Evolutionary conservation across 192 early-diverging fungal species (phyloP), one percentile per base, ranked within the genome.

Genomic region (Chytriomyces hyalinus): DNA sequence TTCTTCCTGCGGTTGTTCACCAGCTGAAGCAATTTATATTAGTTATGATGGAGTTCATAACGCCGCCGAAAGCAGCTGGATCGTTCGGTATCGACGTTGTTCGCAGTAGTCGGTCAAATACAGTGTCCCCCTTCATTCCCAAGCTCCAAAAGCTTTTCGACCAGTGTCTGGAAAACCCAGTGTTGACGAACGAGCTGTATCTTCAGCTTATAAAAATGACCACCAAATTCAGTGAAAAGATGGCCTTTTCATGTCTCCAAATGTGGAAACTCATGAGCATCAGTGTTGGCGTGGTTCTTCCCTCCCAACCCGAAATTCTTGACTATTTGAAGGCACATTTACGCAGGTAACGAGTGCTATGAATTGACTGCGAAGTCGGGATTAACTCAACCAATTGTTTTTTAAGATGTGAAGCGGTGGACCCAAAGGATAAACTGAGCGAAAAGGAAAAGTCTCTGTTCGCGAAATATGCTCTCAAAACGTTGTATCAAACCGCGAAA

Each of bases 251-350:
- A 20, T 71, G 53, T 17, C 44, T 84, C 5, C 78, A 80, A 61
- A 43, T 85, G 51, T 87, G 86, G 86, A 81, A 79, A 60, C 50
- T 87, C 11, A 50, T 87, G 49, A 63, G 73, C 49, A 62, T 87
- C 70, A 48, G 70, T 65, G 60, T 73, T 6, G 84, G 84, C n/a
- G 81, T 83, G 6, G 59, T 82, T 45, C 66, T 78, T 15, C 86
- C 86, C 2, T 36, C 46, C 11, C 80, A 47, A 46, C 70, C 68
- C 6, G 78, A 77, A 53, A 59, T 87, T 13, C 22, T 80, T 61
- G 84, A 87, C 28, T 87, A 87, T 60, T 72, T 85, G 17, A 87
- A 85, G 65, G 80, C 81, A 5, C 84, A 87, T 82, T 57, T 87
- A 22, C 71, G 84, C 46, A 49, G 67, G 81, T 83, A 44, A 11